Conservation (phyloP, 1,284 basidiomycete species). For the Cryptococcus sp. region DNA sequence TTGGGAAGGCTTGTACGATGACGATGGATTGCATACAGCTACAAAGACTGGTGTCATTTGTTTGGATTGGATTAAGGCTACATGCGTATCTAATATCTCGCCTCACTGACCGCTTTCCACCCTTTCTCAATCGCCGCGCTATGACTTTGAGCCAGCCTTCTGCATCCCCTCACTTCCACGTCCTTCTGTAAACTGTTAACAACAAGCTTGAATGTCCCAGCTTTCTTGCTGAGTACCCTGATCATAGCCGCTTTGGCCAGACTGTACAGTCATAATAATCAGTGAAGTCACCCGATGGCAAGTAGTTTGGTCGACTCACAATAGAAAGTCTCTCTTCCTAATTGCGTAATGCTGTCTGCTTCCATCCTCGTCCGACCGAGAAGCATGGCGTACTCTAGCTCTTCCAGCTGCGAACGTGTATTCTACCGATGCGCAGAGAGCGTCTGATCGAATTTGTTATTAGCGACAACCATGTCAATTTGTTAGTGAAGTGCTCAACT, state of each 20-base stretch:
- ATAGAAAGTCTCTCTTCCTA: slow-evolving; percentile 61
- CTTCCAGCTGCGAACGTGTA: slow-evolving; percentile 47
- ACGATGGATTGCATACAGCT: slow-evolving; percentile 41
- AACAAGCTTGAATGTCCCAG: slow-evolving; percentile 27
- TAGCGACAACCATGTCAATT: neutral
- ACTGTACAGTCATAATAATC: slow-evolving; percentile 55
- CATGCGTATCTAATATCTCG: slow-evolving; percentile 22
- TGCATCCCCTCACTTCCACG: slow-evolving; percentile 12
- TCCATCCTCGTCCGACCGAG: slow-evolving; percentile 14
- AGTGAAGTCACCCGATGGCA: neutral
- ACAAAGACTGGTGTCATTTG: too few relatives aligned
- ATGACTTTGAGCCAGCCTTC: slow-evolving; percentile 1
- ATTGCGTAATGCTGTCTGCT: slow-evolving; percentile 49
- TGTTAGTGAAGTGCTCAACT: slow-evolving; percentile 29
- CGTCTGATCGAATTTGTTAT: slow-evolving; percentile 19
- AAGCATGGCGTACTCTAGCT: slow-evolving; percentile 39
- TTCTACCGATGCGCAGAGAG: slow-evolving; percentile 30
- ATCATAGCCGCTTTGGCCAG: slow-evolving; percentile 77
- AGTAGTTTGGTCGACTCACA: slow-evolving; percentile 59
- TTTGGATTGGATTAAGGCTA: neutral
- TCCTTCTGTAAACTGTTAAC: slow-evolving; percentile 23
- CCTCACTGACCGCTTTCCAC: slow-evolving; percentile 27
- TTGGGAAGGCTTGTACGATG: slow-evolving; percentile 47
- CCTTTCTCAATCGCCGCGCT: slow-evolving; percentile 12
- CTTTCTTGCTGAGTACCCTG: slow-evolving; percentile 62